Conservation (phyloP, 371 early-diverging fungal genomes). For the Apophysomyces trapeziformis region DNA sequence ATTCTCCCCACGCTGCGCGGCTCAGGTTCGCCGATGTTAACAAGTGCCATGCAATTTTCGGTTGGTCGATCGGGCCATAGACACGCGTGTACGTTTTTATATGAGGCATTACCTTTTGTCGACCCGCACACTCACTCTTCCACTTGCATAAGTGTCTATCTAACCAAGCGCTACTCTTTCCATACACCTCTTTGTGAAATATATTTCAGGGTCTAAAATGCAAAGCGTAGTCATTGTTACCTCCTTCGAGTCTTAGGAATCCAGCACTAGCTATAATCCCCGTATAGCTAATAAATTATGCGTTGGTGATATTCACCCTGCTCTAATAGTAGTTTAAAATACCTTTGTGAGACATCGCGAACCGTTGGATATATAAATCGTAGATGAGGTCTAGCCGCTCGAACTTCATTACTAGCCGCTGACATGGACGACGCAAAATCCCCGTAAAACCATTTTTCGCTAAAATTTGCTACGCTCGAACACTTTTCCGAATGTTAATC, state of each 20-base stretch:
- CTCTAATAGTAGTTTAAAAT: background rate
- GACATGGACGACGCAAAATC: conserved; percentile 27
- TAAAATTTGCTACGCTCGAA: conserved; percentile 64
- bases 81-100: conserved; percentile 51
- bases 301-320: too few relatives aligned
- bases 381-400: conserved; percentile 16
- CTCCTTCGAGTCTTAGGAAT: conserved; percentile 28
- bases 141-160: conserved; percentile 52
- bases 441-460: conserved; percentile 44
- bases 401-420: conserved; percentile 14
- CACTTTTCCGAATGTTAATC: conserved; percentile 34
- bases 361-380: conserved; percentile 64
- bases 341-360: conserved; percentile 64
- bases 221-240: conserved; percentile 1
- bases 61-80: conserved; percentile 1
- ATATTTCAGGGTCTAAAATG: background rate
- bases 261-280: conserved; percentile 31
- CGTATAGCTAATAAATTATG: conserved; percentile 12
- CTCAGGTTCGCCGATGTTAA: conserved; percentile 62
- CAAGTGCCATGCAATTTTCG: conserved; percentile 52
- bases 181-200: conserved; percentile 25
- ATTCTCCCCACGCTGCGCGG: conserved; percentile 60
- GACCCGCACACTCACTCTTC: conserved; percentile 50
- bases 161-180: conserved; percentile 58
- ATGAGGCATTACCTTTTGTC: conserved; percentile 68